Base-by-base conservation (phyloP, 164 flowering plant genomes). In the Vitis rotundifolia region DNA sequence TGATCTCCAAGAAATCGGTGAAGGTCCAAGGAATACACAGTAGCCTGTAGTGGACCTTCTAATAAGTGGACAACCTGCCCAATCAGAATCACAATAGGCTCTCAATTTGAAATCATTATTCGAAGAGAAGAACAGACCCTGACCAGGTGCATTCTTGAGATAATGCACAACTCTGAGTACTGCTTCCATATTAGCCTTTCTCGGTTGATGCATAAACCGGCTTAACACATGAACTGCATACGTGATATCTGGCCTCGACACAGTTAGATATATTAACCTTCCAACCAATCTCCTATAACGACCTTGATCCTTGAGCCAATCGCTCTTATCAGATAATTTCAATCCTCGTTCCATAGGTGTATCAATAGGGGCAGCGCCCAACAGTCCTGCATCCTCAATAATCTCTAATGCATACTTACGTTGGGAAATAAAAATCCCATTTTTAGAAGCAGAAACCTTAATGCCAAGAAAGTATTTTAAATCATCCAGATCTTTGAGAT, bases 321-420 rank as follows among this genome's bases (percentile, higher is more conserved):
- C 64, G 22, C 64, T 28, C 64, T 61, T 61, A 16, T 61, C 12
- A 8, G 64, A 61, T 15, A 61, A 61, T 61, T 61, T 61, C 64
- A 29, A 61, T 12, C 44, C 44, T 28, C 8, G 49, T 61, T 61
- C 64, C 48, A 61, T 19, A 19, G 44, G 44, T 19, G 64, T 28
- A 31, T 31, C 44, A 31, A 31, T 31, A 7, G 44, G 44, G 44
- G 44, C 6, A 3, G 0, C 6, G 44, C 5, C 31, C 22, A 19
- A 11, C 54, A 8, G 5, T 14, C 64, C 3, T 14, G 2, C 64
- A 61, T 61, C 64, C 44, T 61, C 16, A 29, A 61, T 61, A 9
- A 44, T 61, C 16, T 61, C 22, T 28, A 28, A 16, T 19, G 49
- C 48, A 26, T 61, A 61, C 44, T 61, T 61, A 61, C 2, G 22